Conservation (phyloP, 176 grass and related monocot species). For the Zoysia pacifica region DNA sequence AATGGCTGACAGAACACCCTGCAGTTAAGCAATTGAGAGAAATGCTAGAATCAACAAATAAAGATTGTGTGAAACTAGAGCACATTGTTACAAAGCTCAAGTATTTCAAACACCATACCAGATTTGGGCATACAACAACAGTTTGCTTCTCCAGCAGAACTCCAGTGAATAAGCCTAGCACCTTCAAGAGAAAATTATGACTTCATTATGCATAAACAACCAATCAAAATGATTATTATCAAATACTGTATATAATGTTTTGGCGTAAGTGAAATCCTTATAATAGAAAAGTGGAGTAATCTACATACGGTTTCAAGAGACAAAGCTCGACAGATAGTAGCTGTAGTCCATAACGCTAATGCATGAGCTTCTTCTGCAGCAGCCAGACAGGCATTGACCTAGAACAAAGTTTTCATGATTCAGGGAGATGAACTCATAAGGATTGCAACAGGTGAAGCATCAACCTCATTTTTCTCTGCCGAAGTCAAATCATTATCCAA, state of each 20-base stretch:
- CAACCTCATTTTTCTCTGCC: slow-evolving; percentile 67
- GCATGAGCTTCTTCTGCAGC: slow-evolving; percentile 92
- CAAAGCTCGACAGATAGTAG: slow-evolving; percentile 82
- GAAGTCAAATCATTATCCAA: slow-evolving; percentile 41
- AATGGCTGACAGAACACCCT: slow-evolving; percentile 93
- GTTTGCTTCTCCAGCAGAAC: slow-evolving; percentile 93
- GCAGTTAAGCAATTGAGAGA: slow-evolving; percentile 51
- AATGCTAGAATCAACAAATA: slow-evolving; percentile 46
- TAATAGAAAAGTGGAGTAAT: slow-evolving; percentile 15
- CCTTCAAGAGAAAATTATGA: slow-evolving; percentile 58
- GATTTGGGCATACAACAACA: slow-evolving; percentile 87
- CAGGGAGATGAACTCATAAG: slow-evolving; percentile 30
- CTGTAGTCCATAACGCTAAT: slow-evolving; percentile 81
- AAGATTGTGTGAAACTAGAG: slow-evolving; percentile 25
- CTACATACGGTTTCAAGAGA: slow-evolving; percentile 86
- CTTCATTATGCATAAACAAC: slow-evolving; percentile 16
- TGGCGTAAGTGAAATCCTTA: background rate
- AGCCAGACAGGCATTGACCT: slow-evolving; percentile 68
- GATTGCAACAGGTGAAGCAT: slow-evolving; percentile 15
- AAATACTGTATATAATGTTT: background rate
- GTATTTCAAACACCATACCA: slow-evolving; percentile 59
- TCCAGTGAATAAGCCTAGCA: slow-evolving; percentile 79
- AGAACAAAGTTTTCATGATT: slow-evolving; percentile 39
- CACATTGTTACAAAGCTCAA: slow-evolving; percentile 18
- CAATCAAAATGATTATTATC: slow-evolving; percentile 19